Conservation (phyloP, 768 basidiomycete species). For the Leccinum obscurum region DNA sequence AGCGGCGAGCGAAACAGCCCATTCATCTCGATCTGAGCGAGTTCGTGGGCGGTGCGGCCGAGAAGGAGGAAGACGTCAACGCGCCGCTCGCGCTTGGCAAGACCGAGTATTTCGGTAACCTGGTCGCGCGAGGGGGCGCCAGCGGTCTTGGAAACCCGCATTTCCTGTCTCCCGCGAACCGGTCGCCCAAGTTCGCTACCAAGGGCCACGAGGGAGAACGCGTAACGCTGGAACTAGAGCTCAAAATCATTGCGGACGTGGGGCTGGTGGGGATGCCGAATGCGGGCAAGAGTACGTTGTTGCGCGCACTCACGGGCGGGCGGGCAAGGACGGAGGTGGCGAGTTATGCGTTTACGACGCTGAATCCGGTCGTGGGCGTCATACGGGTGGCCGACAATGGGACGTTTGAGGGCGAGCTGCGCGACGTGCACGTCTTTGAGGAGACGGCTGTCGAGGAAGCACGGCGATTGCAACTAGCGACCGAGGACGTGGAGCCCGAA, state of each 20-base stretch:
- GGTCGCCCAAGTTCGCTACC: conserved; percentile 86
- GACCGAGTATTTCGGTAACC: conserved; percentile 53
- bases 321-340: conserved; percentile 84
- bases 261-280: conserved; percentile 97
- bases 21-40: conserved; percentile 65
- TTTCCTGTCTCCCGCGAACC: conserved; percentile 65
- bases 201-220: conserved; percentile 71
- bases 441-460: conserved; percentile 63
- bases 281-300: conserved; percentile 88
- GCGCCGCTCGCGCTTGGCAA: conserved; percentile 65
- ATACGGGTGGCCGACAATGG: conserved; percentile 83
- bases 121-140: conserved; percentile 73
- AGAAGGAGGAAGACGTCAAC: conserved; percentile 25
- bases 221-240: conserved; percentile 82
- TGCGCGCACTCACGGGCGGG: conserved; percentile 86
- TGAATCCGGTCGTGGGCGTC: conserved; percentile 92
- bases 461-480: conserved; percentile 37
- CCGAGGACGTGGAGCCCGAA: conserved; percentile 33
- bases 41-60: conserved; percentile 34
- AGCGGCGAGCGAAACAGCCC: conserved; percentile 40
- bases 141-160: conserved; percentile 91
- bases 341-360: conserved; percentile 90
- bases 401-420: conserved; percentile 62
- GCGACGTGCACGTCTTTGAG: conserved; percentile 54
- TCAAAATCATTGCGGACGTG: conserved; percentile 93